These are phyloP conservation scores for Penicillium nordicum DNA, from an alignment of 2,329 filamentous ascomycete species.

Conservation along the genomic window DNA sequence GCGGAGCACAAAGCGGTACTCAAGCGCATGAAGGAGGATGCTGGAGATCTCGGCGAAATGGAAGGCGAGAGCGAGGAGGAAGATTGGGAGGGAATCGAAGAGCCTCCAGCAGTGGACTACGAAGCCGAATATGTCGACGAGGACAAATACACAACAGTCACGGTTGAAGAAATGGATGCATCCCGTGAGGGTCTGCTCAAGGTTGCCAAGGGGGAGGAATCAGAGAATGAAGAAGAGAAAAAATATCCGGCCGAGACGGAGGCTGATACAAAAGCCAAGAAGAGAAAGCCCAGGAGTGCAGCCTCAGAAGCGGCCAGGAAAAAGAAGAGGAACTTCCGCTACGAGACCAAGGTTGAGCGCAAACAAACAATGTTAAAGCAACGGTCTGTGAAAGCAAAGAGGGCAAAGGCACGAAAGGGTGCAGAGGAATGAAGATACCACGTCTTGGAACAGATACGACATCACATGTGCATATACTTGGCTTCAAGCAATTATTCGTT, in stretches of 20 bases:
- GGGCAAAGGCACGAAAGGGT: conserved; percentile 56
- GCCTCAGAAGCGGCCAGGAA: conserved; percentile 61
- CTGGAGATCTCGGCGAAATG: conserved; percentile 19
- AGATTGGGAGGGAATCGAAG: conserved; percentile 64
- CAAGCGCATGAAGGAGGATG: conserved; percentile 53
- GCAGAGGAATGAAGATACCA: conserved; percentile 1
- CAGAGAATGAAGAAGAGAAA: conserved; percentile 25
- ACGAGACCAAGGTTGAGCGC: conserved; percentile 83
- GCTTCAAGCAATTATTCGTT: neutral
- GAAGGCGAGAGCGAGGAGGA: conserved; percentile 46
- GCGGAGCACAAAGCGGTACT: conserved; percentile 70
- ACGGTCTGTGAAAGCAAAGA: conserved; percentile 66
- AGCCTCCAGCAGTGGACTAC: conserved; percentile 61
- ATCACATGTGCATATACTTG: conserved; percentile 8
- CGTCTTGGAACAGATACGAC: neutral
- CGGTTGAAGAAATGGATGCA: conserved; percentile 81
- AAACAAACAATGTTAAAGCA: conserved; percentile 60
- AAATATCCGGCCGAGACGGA: conserved; percentile 31
- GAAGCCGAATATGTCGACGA: conserved; percentile 96
- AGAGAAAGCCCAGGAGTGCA: conserved; percentile 47
- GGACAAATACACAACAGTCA: conserved; percentile 92
- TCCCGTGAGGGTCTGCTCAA: conserved; percentile 69
- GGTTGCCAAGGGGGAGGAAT: conserved; percentile 38
- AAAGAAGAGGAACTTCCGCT: conserved; percentile 88
- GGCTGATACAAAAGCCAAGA: conserved; percentile 36